These are phyloP conservation scores for Physocladia obscura DNA, from an alignment of 192 early-diverging fungal genomes.

Conservation along the genomic window DNA sequence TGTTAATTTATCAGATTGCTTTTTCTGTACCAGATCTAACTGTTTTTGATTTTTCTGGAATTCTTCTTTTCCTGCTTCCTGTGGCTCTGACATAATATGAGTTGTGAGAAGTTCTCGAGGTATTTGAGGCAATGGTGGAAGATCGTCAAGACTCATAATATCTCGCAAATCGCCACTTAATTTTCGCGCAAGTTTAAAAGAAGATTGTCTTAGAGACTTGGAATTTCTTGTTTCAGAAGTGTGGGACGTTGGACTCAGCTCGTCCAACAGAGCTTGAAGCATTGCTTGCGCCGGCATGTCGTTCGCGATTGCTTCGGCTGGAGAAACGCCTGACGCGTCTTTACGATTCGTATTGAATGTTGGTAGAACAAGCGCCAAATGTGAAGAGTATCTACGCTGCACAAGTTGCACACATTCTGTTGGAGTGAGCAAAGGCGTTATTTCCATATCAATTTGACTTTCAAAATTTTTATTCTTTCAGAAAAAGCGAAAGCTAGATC, in stretches of 20 bases:
- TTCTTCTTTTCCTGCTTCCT: background rate
- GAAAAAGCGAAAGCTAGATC: no score
- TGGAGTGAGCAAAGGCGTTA: background rate
- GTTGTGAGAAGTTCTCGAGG: background rate
- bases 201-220: background rate
- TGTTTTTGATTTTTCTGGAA: background rate
- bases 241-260: constrained; percentile 13
- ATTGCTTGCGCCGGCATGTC: constrained; percentile 6
- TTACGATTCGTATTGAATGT: constrained; percentile 20
- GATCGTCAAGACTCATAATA: background rate
- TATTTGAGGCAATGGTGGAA: background rate
- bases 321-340: constrained; percentile 4
- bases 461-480: no score
- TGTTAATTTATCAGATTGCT: no score
- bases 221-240: background rate
- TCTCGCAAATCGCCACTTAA: constrained; percentile 1
- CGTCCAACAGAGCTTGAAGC: constrained; percentile 1
- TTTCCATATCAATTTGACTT: no score
- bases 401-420: background rate
- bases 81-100: background rate
- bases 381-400: background rate
- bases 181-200: constrained; percentile 14
- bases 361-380: constrained; percentile 10
- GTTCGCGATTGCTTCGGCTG: constrained; percentile 20
- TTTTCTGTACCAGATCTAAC: background rate